Evolutionary conservation across 2,329 filamentous ascomycete species (phyloP).

Genomic region (Monosporascus sp.): DNA sequence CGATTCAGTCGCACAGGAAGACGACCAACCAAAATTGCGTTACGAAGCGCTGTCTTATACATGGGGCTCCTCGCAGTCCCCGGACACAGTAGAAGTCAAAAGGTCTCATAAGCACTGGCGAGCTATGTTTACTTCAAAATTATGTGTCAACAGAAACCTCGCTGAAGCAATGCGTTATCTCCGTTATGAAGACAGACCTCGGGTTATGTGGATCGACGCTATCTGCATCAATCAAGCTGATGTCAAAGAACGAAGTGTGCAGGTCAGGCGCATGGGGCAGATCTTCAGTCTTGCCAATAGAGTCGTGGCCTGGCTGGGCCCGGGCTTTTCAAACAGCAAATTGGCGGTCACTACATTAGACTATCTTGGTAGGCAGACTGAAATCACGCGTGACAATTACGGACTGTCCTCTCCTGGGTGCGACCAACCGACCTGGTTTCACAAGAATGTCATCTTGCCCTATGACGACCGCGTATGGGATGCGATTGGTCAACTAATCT

Average conservation of each 20-base stretch:
- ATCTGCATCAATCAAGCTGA: slow-evolving; percentile 9
- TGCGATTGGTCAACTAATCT: slow-evolving; percentile 1
- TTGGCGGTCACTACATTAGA: slow-evolving; percentile 6
- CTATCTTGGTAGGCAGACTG: slow-evolving; percentile 5
- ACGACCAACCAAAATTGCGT: background rate
- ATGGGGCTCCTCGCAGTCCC: slow-evolving; percentile 7
- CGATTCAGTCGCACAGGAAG: background rate
- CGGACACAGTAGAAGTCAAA: background rate
- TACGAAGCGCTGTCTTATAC: slow-evolving; percentile 15
- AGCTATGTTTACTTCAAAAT: background rate
- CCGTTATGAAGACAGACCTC: slow-evolving; percentile 4
- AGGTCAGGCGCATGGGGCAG: slow-evolving; percentile 14
- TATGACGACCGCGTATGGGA: slow-evolving; percentile 1
- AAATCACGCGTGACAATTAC: background rate
- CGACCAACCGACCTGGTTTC: slow-evolving; percentile 1
- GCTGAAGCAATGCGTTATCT: slow-evolving; percentile 10
- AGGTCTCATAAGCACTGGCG: background rate
- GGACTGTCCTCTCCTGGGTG: slow-evolving; percentile 2
- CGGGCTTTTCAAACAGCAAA: slow-evolving; percentile 1
- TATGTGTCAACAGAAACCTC: slow-evolving; percentile 4
- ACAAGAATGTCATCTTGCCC: background rate
- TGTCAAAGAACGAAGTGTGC: slow-evolving; percentile 5
- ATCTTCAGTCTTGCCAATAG: slow-evolving; percentile 9
- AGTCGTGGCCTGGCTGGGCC: slow-evolving; percentile 14
- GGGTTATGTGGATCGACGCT: slow-evolving; percentile 10